phyloP scores from a whole-genome alignment of 2,329 filamentous ascomycete genomes.

The Hypoxylon sp. region DNA sequence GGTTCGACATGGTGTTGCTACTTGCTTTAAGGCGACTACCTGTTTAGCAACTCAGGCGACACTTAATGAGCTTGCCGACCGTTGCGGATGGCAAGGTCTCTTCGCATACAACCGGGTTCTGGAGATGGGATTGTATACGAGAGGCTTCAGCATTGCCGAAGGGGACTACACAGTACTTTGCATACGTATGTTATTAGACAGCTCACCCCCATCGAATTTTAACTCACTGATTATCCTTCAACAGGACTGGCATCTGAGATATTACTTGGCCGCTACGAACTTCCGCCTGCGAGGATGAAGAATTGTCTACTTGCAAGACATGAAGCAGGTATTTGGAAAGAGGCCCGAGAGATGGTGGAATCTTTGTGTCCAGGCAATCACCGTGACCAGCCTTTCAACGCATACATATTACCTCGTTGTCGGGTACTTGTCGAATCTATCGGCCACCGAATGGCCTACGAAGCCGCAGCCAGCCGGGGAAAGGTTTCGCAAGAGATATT shows the following conservation, averaged over 20 bases:
- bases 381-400: conserved; percentile 39
- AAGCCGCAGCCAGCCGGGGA: conserved; percentile 40
- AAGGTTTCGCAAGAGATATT: background rate
- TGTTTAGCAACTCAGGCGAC: conserved; percentile 25
- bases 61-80: conserved; percentile 48
- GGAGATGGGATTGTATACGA: conserved; percentile 41
- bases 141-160: conserved; percentile 50
- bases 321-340: conserved; percentile 46
- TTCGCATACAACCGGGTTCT: conserved; percentile 48
- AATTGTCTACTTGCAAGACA: conserved; percentile 45
- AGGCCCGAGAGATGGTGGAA: conserved; percentile 37
- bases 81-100: conserved; percentile 52
- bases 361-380: conserved; percentile 28
- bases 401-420: conserved; percentile 48
- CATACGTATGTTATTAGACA: conserved; percentile 47
- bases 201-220: background rate
- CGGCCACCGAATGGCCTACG: conserved; percentile 53
- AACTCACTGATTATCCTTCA: background rate
- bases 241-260: conserved; percentile 50
- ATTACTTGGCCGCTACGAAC: conserved; percentile 45
- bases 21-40: conserved; percentile 18
- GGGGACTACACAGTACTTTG: conserved; percentile 50
- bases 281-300: conserved; percentile 40
- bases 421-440: conserved; percentile 48
- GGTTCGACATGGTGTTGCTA: conserved; percentile 5